Conservation (phyloP, 73 alveolate genomes). For the Strombidium stylifer region DNA sequence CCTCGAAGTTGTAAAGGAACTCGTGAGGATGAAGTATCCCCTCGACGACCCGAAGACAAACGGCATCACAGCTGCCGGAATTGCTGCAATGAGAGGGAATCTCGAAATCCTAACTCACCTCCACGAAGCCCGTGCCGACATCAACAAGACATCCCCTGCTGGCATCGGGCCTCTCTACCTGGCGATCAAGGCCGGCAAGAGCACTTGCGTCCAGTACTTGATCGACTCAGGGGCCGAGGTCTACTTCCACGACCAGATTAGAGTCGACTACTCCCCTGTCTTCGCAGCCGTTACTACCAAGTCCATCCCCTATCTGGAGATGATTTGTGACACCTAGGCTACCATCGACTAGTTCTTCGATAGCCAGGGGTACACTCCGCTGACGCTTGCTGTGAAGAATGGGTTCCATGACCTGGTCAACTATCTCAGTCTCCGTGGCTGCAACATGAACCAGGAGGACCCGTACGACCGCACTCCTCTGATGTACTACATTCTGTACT, state of each 20-base stretch:
- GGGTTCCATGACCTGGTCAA: slow-evolving; percentile 19
- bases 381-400: background rate
- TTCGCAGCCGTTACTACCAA: slow-evolving; percentile 15
- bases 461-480: background rate
- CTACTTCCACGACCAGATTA: slow-evolving; percentile 33
- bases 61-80: slow-evolving; percentile 32
- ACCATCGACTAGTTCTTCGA: too few relatives aligned
- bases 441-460: slow-evolving; percentile 17
- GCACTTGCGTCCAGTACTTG: slow-evolving; percentile 1
- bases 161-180: slow-evolving; percentile 45
- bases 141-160: background rate
- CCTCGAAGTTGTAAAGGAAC: slow-evolving; percentile 2
- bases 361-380: slow-evolving; percentile 12
- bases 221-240: slow-evolving; percentile 5
- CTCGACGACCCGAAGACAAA: slow-evolving; percentile 18
- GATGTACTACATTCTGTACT: background rate
- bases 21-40: slow-evolving; percentile 21
- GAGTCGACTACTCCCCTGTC: slow-evolving; percentile 19
- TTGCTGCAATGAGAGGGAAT: slow-evolving; percentile 28
- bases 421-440: slow-evolving; percentile 7
- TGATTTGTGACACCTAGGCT: slow-evolving; percentile 20
- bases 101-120: background rate
- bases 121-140: slow-evolving; percentile 22
- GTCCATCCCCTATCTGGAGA: background rate
- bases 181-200: slow-evolving; percentile 21